Evolutionary conservation across 2,329 filamentous ascomycete genomes (phyloP).

Genomic region (Fusarium oxysporum): DNA sequence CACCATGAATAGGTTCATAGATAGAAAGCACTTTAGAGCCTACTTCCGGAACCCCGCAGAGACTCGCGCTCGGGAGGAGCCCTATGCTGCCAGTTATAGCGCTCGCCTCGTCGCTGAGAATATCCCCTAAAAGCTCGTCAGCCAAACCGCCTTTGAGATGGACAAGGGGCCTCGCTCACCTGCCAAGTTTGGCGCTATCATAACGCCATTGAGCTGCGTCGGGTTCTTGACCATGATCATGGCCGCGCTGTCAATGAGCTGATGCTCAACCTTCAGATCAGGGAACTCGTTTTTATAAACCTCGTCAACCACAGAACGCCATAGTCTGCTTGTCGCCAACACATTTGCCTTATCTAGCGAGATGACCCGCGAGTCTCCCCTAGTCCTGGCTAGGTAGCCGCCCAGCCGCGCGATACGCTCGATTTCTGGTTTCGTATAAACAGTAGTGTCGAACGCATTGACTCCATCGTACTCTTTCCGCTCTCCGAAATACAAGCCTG

Average conservation of each 20-base stretch:
- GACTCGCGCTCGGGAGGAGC: slow-evolving; percentile 85
- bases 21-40: slow-evolving; percentile 90
- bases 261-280: slow-evolving; percentile 84
- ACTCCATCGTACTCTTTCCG: slow-evolving; percentile 77
- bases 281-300: slow-evolving; percentile 92
- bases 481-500: slow-evolving; percentile 96
- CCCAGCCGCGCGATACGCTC: slow-evolving; percentile 88
- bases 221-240: slow-evolving; percentile 99
- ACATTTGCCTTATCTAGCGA: slow-evolving; percentile 97
- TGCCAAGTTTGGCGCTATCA: slow-evolving; percentile 87
- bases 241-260: slow-evolving; percentile 95
- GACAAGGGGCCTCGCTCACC: background rate
- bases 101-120: slow-evolving; percentile 93
- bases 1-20: slow-evolving; percentile 97
- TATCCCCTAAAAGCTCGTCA: slow-evolving; percentile 78
- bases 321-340: slow-evolving; percentile 87
- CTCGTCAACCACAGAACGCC: slow-evolving; percentile 88
- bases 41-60: slow-evolving; percentile 87
- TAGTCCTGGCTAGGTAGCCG: slow-evolving; percentile 81
- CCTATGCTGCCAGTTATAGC: slow-evolving; percentile 94
- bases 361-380: slow-evolving; percentile 77
- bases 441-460: slow-evolving; percentile 83
- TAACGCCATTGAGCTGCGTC: slow-evolving; percentile 84
- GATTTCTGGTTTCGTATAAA: slow-evolving; percentile 86
- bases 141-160: background rate